These are phyloP conservation scores for Emmonsia crescens DNA, from an alignment of 2,329 filamentous ascomycete genomes.

Conservation along the genomic window DNA sequence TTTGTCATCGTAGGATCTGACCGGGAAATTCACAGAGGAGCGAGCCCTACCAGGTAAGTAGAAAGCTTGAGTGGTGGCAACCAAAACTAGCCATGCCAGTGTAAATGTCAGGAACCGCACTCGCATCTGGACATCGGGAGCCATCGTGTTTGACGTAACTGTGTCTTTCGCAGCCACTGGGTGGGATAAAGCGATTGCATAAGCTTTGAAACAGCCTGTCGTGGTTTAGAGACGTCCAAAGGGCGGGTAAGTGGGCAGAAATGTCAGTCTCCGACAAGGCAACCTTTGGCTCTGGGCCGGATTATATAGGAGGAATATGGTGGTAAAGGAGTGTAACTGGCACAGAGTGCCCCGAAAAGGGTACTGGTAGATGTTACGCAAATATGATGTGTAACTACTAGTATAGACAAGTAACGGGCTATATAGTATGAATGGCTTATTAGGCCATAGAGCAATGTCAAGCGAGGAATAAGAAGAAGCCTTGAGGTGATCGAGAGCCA, in stretches of 20 bases:
- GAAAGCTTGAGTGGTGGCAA: conserved; percentile 54
- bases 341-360: conserved; percentile 40
- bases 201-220: background rate
- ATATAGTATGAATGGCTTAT: no score
- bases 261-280: background rate
- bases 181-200: background rate
- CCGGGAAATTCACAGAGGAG: conserved; percentile 7
- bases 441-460: no score
- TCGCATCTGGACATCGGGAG: conserved; percentile 19
- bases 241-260: background rate
- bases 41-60: conserved; percentile 81
- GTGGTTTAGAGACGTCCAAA: background rate
- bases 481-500: no score
- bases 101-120: conserved; percentile 22
- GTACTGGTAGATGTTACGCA: background rate
- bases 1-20: conserved; percentile 1
- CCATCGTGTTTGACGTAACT: conserved; percentile 14
- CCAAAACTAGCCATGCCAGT: conserved; percentile 38
- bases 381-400: no score
- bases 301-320: background rate
- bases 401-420: no score
- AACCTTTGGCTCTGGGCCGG: background rate
- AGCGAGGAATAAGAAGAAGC: no score
- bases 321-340: conserved; percentile 40
- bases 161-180: background rate